Conservation (phyloP, 192 early-diverging fungal species). For the Dispira simplex region DNA sequence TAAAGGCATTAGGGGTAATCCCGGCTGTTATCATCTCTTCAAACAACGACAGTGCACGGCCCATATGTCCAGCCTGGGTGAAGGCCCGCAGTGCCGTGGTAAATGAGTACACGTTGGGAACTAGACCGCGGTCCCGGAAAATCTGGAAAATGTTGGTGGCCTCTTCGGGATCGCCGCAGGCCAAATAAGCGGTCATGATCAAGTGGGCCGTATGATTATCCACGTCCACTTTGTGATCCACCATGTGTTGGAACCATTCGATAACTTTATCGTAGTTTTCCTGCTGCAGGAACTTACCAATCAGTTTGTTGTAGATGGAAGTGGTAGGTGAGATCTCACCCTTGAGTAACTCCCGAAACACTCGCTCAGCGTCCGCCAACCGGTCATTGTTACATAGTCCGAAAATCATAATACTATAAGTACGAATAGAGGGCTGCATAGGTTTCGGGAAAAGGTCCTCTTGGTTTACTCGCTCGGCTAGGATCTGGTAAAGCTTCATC, state of each 20-base stretch:
- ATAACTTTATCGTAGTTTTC: not conserved
- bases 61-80: not conserved
- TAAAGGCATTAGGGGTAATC: not conserved
- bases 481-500: not conserved
- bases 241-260: constrained; percentile 3
- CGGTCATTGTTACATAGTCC: not conserved
- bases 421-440: not conserved
- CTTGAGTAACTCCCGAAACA: not conserved
- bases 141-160: constrained; percentile 1
- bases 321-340: not conserved
- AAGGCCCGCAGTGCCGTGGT: constrained; percentile 5
- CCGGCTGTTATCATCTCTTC: constrained; percentile 1
- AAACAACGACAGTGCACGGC: not conserved
- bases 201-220: not conserved
- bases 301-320: not conserved
- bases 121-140: not conserved
- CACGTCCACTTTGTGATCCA: not conserved
- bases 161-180: constrained; percentile 4
- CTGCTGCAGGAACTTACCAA: not conserved
- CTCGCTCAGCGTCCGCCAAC: not conserved
- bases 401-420: not conserved
- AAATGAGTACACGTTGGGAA: constrained; percentile 7
- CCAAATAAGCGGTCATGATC: constrained; percentile 2
- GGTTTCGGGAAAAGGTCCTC: not conserved
- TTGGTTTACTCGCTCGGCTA: not conserved